Evolutionary conservation across 106 monocot genomes (phyloP), one percentile per base, ranked within the genome.

Genomic region (Chionographis japonica): DNA sequence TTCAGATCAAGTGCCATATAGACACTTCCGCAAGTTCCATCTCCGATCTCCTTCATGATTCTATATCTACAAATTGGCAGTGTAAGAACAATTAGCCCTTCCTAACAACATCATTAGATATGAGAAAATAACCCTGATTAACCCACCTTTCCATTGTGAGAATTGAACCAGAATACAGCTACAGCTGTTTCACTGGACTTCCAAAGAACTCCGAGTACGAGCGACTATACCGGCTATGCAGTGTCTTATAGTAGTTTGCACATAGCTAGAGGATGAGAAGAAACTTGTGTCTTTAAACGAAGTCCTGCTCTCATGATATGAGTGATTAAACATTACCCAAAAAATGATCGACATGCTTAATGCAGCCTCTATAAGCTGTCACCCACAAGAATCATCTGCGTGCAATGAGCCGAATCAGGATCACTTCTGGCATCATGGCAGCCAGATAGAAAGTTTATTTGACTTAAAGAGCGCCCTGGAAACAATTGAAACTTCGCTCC

Each of bases 1-100:
- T 81, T 63, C 43, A 77, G 57, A 70, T 88, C 77, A 41, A 84
- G 61, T 18, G 94, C 94, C 60, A 72, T 88, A 64, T 75, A 94
- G 66, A 94, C 94, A 79, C 39, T 72, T 59, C 94, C 94, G 64
- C 88, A 90, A 16, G 88, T 90, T 66, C 94, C 94, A 91, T 94
- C 91, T 19, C 94, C 94, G 69, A 94, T 76, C 65, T 88, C 91
- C 79, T 79, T 83, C 40, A 88, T 61, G 40, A 85, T 13, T 67
- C 59, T 77, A 68, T 91, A 94, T 68, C 94, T 94, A 73, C 67
- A 80, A 61, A 69, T 35, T 6, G 56, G 46, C 20, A 53, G n/a
- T n/a, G 35, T 5, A 27, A 51, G 53, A 20, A 37, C 43, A 52
- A 64, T 65, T 56, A 75, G 2, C 52, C 7, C 59, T 54, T 4